Percentiles rank a stretch among this genome's conserved stretches.
phyloP scores from a whole-genome alignment of 2,329 filamentous ascomycete genomes.

The Dendrostoma leiphaemia region DNA sequence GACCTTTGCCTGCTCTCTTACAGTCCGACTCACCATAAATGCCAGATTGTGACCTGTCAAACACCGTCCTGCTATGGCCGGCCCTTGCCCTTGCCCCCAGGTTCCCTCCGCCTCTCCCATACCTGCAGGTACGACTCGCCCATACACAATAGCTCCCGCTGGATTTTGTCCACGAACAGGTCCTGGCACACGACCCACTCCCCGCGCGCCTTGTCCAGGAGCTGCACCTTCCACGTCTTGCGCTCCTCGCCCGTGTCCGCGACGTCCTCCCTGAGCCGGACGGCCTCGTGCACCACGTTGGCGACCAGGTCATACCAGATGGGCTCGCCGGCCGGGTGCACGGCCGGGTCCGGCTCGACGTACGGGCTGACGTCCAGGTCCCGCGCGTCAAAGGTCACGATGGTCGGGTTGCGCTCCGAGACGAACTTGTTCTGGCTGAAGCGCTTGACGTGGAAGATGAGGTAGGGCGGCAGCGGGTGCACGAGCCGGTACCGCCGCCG shows the following conservation, averaged over 20 bases:
- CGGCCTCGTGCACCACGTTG: constrained; percentile 87
- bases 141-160: constrained; percentile 85
- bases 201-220: constrained; percentile 75
- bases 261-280: constrained; percentile 75
- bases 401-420: constrained; percentile 92
- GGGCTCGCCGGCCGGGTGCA: constrained; percentile 72
- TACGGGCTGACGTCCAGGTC: constrained; percentile 85
- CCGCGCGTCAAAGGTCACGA: constrained; percentile 89
- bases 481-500: constrained; percentile 86
- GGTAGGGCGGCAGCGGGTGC: constrained; percentile 86
- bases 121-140: constrained; percentile 95
- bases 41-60: not conserved
- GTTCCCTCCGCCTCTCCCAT: constrained; percentile 78
- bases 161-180: constrained; percentile 84
- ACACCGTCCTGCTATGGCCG: constrained; percentile 9
- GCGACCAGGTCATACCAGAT: constrained; percentile 95
- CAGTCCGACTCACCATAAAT: not conserved
- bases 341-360: constrained; percentile 77
- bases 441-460: constrained; percentile 94
- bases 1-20: not conserved
- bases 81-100: constrained; percentile 36
- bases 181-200: constrained; percentile 96
- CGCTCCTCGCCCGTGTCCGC: constrained; percentile 83
- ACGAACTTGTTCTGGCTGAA: constrained; percentile 98
- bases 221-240: constrained; percentile 92